phyloP scores from a whole-genome alignment of 176 grass and related monocot genomes.

The Triticum timopheevii region DNA sequence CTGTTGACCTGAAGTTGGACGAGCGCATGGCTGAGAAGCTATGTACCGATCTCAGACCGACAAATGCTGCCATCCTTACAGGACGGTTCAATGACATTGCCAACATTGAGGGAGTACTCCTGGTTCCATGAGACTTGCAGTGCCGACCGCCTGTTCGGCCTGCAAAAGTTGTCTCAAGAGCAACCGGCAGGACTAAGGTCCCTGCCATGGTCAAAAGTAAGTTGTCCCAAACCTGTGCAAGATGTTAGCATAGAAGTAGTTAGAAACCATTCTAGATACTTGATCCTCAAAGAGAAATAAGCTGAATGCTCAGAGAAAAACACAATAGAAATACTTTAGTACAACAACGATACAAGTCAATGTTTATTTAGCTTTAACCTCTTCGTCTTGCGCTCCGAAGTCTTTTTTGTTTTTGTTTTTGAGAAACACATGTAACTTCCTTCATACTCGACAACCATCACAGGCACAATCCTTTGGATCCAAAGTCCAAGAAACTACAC shows the following conservation, averaged over 20 bases:
- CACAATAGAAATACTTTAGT: neutral
- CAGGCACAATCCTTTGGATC: neutral
- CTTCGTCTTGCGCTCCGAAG: neutral
- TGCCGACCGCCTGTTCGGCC: slow-evolving; percentile 19
- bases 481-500: neutral
- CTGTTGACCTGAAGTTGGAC: slow-evolving; percentile 37
- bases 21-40: slow-evolving; percentile 33
- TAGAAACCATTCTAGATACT: slow-evolving; percentile 3
- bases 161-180: slow-evolving; percentile 36
- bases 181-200: slow-evolving; percentile 55
- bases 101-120: slow-evolving; percentile 47
- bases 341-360: neutral
- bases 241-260: neutral
- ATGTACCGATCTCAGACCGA: slow-evolving; percentile 49
- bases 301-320: neutral
- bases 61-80: slow-evolving; percentile 58
- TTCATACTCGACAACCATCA: neutral
- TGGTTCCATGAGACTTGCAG: slow-evolving; percentile 35
- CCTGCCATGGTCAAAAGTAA: slow-evolving; percentile 48
- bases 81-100: slow-evolving; percentile 28
- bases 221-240: slow-evolving; percentile 30
- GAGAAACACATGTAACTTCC: neutral
- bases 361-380: neutral
- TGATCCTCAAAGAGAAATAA: slow-evolving; percentile 12
- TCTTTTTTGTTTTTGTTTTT: neutral